These are phyloP conservation scores for Suillus clintonianus DNA, from an alignment of 768 basidiomycete species.

Conservation along the genomic window DNA sequence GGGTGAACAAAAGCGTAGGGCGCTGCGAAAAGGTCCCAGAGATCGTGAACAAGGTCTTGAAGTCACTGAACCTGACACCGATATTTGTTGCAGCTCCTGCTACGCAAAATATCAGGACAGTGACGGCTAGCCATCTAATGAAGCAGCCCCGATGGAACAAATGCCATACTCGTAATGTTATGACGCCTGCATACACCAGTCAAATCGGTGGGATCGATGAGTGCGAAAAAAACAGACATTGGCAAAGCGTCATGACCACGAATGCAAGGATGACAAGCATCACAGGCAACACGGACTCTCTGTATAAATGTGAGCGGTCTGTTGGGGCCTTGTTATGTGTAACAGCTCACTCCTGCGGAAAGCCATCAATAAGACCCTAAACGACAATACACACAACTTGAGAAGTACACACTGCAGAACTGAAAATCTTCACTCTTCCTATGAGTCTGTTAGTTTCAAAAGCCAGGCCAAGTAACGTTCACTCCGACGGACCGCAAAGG, in stretches of 20 bases:
- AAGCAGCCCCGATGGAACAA: conserved; percentile 9
- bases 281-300: not conserved
- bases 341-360: not conserved
- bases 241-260: conserved; percentile 11
- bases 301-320: not conserved
- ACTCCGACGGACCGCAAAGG: not conserved
- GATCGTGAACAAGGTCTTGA: too few species aligned
- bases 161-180: conserved; percentile 20
- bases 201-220: not conserved
- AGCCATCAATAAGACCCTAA: not conserved
- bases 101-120: not conserved
- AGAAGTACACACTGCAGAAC: not conserved
- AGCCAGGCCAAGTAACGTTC: not conserved
- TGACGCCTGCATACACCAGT: conserved; percentile 5
- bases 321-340: not conserved
- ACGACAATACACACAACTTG: not conserved
- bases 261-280: not conserved
- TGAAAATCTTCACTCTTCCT: not conserved
- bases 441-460: too few species aligned
- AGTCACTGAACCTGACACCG: too few species aligned
- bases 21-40: too few species aligned
- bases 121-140: conserved; percentile 4
- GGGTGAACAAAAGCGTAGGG: not conserved
- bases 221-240: conserved; percentile 11
- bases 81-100: not conserved